Base-by-base conservation (phyloP, 2,329 filamentous ascomycete species). In the Leptodontidium sp. region DNA sequence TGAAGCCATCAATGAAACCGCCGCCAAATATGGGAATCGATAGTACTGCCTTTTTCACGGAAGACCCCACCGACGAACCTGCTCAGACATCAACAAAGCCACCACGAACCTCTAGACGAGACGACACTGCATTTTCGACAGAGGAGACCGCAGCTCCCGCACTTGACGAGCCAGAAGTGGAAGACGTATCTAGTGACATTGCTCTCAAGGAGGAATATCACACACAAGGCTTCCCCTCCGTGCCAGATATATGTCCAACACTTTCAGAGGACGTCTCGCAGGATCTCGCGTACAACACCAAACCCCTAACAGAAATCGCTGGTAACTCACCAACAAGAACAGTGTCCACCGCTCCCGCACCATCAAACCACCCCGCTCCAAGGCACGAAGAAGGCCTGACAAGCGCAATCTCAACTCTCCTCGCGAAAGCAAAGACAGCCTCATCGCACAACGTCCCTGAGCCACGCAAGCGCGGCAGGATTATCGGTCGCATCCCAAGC, bases 401-500 rank as follows among this genome's bases (percentile, higher is more conserved):
- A 35, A 74, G 72, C 61, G 75, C 72, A 17, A 75, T 79, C 38
- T 73, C 75, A 2, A 70, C 74, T 57, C 74, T 78, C 29, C 76
- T 79, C 21, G 75, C 76, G 2, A 78, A 74, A 63, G 74, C 76
- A 2, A 78, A 75, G 69, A 72, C 65, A 14, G 65, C 66, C 2
- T 50, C 71, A 2, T 47, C 65, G 6, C 72, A 72, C 17, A 62
- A 72, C 15, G 45, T 66, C 8, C 67, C 62, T 2, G 80, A 83
- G 49, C 65, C 62, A 11, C 70, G 75, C 21, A 72, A 72, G 67
- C 73, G 68, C 38, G 71, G 69, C 53, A 70, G 69, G 50, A 85
- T 90, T 66, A 79, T 90, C 2, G 88, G 88, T 5, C 85, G 88
- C 12, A 88, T 86, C 2, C 78, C 86, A 35, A 88, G 86, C 78